These are phyloP conservation scores for Holtermannia corniformis DNA, from an alignment of 768 basidiomycete species.

Conservation along the genomic window DNA sequence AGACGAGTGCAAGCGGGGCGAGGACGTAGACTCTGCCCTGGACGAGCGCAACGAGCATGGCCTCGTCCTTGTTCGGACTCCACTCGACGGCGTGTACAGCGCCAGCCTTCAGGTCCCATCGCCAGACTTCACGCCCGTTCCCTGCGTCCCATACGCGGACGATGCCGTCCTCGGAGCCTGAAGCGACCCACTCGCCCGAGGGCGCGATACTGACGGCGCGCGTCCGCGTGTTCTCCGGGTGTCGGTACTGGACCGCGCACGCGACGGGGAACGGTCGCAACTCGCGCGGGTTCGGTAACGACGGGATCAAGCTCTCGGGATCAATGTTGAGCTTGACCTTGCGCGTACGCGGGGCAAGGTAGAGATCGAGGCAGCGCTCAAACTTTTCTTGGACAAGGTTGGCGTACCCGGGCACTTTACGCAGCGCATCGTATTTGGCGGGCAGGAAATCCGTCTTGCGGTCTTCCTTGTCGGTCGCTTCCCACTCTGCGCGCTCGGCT, in stretches of 20 bases:
- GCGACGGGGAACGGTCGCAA: conserved; percentile 91
- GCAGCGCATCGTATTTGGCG: conserved; percentile 69
- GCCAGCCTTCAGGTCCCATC: conserved; percentile 71
- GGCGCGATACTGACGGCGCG: conserved; percentile 73
- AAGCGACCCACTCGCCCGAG: conserved; percentile 81
- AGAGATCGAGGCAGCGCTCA: conserved; percentile 85
- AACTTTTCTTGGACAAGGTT: conserved; percentile 90
- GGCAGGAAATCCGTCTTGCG: conserved; percentile 82
- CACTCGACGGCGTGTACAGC: conserved; percentile 74
- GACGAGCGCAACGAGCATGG: conserved; percentile 44
- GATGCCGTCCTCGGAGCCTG: conserved; percentile 79
- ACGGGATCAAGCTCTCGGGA: conserved; percentile 81
- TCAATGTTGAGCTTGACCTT: conserved; percentile 74
- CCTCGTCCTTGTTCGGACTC: conserved; percentile 79
- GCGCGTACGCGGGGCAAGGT: conserved; percentile 82
- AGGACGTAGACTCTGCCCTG: conserved; percentile 45
- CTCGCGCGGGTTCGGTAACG: conserved; percentile 83
- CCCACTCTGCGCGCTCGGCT: conserved; percentile 72
- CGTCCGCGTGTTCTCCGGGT: conserved; percentile 54
- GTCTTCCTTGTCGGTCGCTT: conserved; percentile 73
- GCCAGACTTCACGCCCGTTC: conserved; percentile 76
- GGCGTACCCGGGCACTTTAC: conserved; percentile 84
- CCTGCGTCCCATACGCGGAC: conserved; percentile 86
- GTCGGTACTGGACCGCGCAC: conserved; percentile 60
- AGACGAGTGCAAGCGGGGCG: conserved; percentile 43